A percentile compares a stretch with the other conserved stretches of the same genome.
Evolutionary conservation across 2,329 filamentous ascomycete genomes (phyloP).

Genomic region (Gyromitra esculenta): DNA sequence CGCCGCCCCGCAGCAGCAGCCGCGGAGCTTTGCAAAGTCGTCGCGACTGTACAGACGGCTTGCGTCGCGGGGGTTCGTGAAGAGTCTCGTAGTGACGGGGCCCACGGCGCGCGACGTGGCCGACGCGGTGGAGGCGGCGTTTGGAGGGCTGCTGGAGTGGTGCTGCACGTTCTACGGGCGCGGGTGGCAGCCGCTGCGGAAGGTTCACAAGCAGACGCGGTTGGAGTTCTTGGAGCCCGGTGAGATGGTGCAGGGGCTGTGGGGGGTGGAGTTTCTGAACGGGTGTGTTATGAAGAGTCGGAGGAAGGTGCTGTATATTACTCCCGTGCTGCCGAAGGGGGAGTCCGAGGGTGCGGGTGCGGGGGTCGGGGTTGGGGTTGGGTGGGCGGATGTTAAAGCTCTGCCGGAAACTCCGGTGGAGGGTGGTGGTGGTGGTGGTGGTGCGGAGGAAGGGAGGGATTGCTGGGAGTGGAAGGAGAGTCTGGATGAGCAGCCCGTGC

Average conservation of each 20-base stretch:
- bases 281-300: conserved; percentile 47
- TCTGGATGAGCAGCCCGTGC: conserved; percentile 2
- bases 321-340: conserved; percentile 19
- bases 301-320: conserved; percentile 47
- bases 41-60: conserved; percentile 46
- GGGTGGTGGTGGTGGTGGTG: not conserved
- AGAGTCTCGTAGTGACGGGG: conserved; percentile 21
- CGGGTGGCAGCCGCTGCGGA: conserved; percentile 49
- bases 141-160: conserved; percentile 37
- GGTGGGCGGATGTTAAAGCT: conserved; percentile 29
- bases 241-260: conserved; percentile 42
- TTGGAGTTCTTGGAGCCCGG: conserved; percentile 38
- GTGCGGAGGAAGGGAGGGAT: not conserved
- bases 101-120: conserved; percentile 49
- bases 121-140: conserved; percentile 29
- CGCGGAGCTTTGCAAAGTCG: conserved; percentile 44
- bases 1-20: not conserved
- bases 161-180: conserved; percentile 30
- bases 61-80: conserved; percentile 50
- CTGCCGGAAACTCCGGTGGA: conserved; percentile 14
- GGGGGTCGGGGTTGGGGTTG: not conserved
- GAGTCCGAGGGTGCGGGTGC: not conserved
- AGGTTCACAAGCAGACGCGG: conserved; percentile 46
- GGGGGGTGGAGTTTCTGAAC: conserved; percentile 53
- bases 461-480: conserved; percentile 34